These are phyloP conservation scores for Globisporangium spinosum DNA, from an alignment of 352 stramenopile genomes.

Conservation along the genomic window DNA sequence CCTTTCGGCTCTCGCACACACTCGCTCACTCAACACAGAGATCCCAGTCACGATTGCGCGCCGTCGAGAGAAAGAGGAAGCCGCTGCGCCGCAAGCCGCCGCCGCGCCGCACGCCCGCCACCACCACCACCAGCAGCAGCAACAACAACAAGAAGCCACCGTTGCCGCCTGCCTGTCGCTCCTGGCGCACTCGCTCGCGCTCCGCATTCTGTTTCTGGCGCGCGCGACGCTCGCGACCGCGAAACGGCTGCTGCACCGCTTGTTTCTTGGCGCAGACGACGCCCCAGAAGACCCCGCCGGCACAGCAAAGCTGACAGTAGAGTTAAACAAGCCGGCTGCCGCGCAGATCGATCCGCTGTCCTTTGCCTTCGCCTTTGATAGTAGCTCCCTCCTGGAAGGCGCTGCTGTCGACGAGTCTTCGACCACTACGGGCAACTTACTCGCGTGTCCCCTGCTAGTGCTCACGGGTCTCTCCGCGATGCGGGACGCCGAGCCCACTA, in stretches of 20 bases:
- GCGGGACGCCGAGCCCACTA: constrained; percentile 16
- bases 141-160: neutral
- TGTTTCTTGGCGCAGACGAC: neutral
- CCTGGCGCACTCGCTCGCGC: constrained; percentile 19
- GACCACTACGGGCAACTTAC: constrained; percentile 15
- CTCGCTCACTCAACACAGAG: neutral
- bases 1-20: neutral
- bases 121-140: neutral
- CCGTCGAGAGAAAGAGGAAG: constrained; percentile 5
- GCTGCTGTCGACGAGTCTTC: neutral
- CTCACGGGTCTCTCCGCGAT: constrained; percentile 18
- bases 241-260: constrained; percentile 6
- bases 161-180: constrained; percentile 9
- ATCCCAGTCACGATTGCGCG: constrained; percentile 17
- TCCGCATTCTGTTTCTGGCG: constrained; percentile 24
- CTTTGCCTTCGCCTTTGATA: neutral
- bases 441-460: constrained; percentile 12
- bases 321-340: neutral
- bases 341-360: neutral
- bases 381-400: neutral
- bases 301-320: neutral
- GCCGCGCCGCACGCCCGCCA: neutral
- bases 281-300: neutral
- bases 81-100: neutral
- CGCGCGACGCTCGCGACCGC: constrained; percentile 18